phyloP scores from a whole-genome alignment of 2,329 filamentous ascomycete genomes.

The Colletotrichum tanaceti region DNA sequence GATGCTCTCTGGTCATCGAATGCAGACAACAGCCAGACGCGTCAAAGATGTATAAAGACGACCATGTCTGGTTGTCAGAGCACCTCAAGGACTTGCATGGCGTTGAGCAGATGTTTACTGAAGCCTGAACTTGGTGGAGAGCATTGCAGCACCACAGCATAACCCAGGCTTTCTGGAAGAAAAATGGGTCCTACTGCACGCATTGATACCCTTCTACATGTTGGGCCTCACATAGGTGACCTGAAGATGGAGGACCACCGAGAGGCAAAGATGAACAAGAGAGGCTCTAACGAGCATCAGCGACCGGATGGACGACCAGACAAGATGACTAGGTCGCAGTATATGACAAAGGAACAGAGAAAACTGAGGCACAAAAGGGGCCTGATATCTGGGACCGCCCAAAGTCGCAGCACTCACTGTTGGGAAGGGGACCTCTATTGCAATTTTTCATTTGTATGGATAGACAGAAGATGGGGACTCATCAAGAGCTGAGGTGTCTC shows the following conservation, averaged over 20 bases:
- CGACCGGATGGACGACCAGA: conserved; percentile 1
- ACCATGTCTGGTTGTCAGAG: background rate
- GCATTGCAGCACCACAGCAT: background rate
- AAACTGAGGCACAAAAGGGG: conserved; percentile 9
- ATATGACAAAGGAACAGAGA: conserved; percentile 3
- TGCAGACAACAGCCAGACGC: conserved; percentile 42
- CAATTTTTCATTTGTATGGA: conserved; percentile 43
- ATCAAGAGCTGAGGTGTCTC: conserved; percentile 71
- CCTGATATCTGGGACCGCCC: conserved; percentile 31
- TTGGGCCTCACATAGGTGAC: background rate
- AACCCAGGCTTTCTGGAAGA: conserved; percentile 2
- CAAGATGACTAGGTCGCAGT: background rate
- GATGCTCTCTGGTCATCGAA: conserved; percentile 53
- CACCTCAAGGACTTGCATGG: conserved; percentile 21
- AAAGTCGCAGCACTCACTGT: conserved; percentile 29
- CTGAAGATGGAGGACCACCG: conserved; percentile 1
- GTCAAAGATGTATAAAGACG: conserved; percentile 35
- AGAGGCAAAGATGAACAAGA: conserved; percentile 25
- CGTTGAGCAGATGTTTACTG: conserved; percentile 22
- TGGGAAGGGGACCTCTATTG: conserved; percentile 17
- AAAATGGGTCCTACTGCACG: conserved; percentile 5
- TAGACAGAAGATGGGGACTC: conserved; percentile 50
- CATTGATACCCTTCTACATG: background rate
- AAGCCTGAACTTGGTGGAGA: conserved; percentile 24
- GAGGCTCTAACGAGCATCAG: background rate